Conservation (phyloP, 345 rosid species). For the Balakata baccata region DNA sequence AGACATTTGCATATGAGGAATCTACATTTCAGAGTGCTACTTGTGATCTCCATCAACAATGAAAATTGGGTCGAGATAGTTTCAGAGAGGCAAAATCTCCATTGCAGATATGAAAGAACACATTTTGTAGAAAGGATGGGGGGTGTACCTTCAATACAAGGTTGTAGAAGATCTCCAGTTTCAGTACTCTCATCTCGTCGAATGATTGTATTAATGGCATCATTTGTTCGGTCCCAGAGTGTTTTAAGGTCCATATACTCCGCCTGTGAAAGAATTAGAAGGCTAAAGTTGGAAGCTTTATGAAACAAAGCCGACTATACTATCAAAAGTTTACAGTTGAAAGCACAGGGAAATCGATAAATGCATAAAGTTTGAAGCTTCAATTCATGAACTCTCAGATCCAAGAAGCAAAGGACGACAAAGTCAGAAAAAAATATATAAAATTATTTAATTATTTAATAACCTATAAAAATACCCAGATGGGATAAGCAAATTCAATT, state of each 20-base stretch:
- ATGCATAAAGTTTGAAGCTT: conserved; percentile 2
- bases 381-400: not conserved
- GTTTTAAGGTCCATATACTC: conserved; percentile 61
- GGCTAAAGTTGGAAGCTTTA: conserved; percentile 13
- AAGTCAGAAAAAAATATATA: not conserved
- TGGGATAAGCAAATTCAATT: conserved; percentile 9
- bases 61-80: not conserved
- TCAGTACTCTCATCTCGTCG: conserved; percentile 54
- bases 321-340: not conserved
- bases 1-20: conserved; percentile 3
- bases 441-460: no score
- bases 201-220: conserved; percentile 66
- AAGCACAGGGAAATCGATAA: not conserved
- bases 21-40: conserved; percentile 1
- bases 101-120: not conserved
- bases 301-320: conserved; percentile 6
- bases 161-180: conserved; percentile 60
- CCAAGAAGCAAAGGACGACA: not conserved
- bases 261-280: conserved; percentile 35
- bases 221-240: conserved; percentile 53
- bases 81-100: not conserved
- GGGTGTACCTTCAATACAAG: conserved; percentile 70
- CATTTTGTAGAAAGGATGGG: conserved; percentile 3
- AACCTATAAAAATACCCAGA: not conserved
- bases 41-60: conserved; percentile 7